Conservation (phyloP, 768 basidiomycete species). For the Pluteus cervinus region DNA sequence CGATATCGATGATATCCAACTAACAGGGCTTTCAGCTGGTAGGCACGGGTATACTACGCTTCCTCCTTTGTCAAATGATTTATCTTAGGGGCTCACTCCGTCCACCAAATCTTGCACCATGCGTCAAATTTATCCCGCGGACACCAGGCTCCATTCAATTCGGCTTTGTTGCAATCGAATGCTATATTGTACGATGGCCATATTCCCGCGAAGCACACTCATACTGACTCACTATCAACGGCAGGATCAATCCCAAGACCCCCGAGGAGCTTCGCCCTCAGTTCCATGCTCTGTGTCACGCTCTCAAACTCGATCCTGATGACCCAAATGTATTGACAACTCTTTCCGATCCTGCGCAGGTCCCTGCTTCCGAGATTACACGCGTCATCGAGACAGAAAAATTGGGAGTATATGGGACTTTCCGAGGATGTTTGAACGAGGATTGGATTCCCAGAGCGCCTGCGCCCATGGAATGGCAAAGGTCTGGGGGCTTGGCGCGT, state of each 20-base stretch:
- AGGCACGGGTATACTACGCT: constrained; percentile 3
- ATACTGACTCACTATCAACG: not conserved
- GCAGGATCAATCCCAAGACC: constrained; percentile 45
- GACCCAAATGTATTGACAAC: constrained; percentile 40
- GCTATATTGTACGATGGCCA: constrained; percentile 52
- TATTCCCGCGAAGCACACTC: not conserved
- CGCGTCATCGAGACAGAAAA: constrained; percentile 52
- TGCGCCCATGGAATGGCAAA: constrained; percentile 66
- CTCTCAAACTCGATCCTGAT: constrained; percentile 49
- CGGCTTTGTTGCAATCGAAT: constrained; percentile 68
- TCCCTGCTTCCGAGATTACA: constrained; percentile 46
- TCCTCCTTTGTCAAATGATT: too few relatives aligned
- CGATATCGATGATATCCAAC: constrained; percentile 50
- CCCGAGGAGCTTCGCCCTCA: constrained; percentile 52
- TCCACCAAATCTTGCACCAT: constrained; percentile 69
- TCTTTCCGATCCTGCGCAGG: constrained; percentile 41
- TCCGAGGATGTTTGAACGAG: constrained; percentile 58
- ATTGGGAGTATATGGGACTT: constrained; percentile 55
- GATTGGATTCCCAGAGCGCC: constrained; percentile 50
- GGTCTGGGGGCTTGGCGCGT: constrained; percentile 49
- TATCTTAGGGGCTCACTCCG: constrained; percentile 57
- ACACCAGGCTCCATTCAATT: constrained; percentile 54
- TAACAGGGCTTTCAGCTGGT: constrained; percentile 74
- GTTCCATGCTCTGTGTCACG: constrained; percentile 55
- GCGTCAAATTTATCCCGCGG: constrained; percentile 57